Base-by-base conservation (phyloP, 768 basidiomycete genomes). In the Boletus barrowsii region DNA sequence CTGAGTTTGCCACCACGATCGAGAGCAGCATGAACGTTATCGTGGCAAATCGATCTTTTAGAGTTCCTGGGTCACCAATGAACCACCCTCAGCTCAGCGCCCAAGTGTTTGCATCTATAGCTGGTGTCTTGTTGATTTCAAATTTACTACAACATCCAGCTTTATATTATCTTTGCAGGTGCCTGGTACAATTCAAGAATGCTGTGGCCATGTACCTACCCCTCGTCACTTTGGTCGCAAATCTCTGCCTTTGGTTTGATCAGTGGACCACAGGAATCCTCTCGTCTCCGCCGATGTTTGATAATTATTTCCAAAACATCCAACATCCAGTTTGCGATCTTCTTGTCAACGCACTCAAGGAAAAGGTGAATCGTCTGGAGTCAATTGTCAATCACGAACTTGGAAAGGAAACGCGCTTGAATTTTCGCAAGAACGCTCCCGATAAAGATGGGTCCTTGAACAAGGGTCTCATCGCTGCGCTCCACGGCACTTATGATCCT, bases 161-260 rank as follows among this genome's bases (percentile, higher is more conserved):
- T 24, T 54, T 15, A 64, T 11, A 5, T 37, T 13, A 13, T 13
- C n/a, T 29, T 32, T 24, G 2, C 32, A 86, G 85, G 57, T 82
- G 73, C 47, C 60, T 86, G 8, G 74, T 73, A 5, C 82, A 83
- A 3, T 86, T 85, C 70, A 83, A 84, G 65, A 78, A 81, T 42
- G 77, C 78, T 0, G 67, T 80, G 10, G 68, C 72, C 3, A 75
- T 68, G 24, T 74, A 82, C 53, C 82, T 82, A 0, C 64, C 70
- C 24, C 65, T 87, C 2, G 60, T 60, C 0, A 53, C 63, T 2
- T 62, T 82, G 18, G 75, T 83, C 5, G 60, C 67, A 6, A 71
- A 73, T 33, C 71, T 87, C 43, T 63, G 60, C 13, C 36, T 56
- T 8, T 86, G 82, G 79, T 73, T 77, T 17, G 65, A 73, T 15